Conservation (phyloP, 2,329 filamentous ascomycete species). For the Chaetomium sp. region DNA sequence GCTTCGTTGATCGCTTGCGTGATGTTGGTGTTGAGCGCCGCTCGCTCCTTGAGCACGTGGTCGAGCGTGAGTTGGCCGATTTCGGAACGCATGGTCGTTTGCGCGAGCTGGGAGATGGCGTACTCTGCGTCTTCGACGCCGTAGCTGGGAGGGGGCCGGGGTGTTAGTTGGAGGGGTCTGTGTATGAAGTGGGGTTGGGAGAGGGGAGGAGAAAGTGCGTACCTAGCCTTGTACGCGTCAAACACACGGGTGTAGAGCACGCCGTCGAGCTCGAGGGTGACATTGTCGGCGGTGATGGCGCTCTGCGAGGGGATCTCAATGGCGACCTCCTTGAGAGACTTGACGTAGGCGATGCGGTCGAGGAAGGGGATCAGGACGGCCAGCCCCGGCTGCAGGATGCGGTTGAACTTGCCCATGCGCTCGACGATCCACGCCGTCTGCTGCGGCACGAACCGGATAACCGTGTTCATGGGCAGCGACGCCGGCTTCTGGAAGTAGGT, state of each 20-base stretch:
- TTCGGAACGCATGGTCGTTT: conserved; percentile 98
- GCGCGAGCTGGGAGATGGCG: conserved; percentile 94
- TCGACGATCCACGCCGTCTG: conserved; percentile 99
- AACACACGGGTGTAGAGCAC: conserved; percentile 95
- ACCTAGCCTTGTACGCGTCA: conserved; percentile 97
- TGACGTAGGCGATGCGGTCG: conserved; percentile 96
- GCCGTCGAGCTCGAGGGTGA: conserved; percentile 93
- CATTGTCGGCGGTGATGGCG: conserved; percentile 97
- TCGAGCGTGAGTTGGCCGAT: conserved; percentile 96
- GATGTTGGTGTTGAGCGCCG: conserved; percentile 95
- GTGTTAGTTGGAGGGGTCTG: background rate
- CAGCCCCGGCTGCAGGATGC: conserved; percentile 88
- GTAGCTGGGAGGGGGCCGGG: conserved; percentile 61
- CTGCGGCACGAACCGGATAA: conserved; percentile 97
- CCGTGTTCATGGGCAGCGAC: conserved; percentile 84
- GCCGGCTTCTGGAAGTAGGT: conserved; percentile 76
- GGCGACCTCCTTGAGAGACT: conserved; percentile 92
- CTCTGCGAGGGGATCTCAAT: conserved; percentile 98
- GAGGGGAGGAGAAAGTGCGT: conserved; percentile 35
- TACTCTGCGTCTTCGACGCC: conserved; percentile 99
- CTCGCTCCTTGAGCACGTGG: conserved; percentile 96
- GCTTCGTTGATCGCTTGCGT: conserved; percentile 99
- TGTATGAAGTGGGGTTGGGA: background rate
- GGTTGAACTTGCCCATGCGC: conserved; percentile 97
- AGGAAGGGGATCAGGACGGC: conserved; percentile 87